phyloP scores from a whole-genome alignment of 768 basidiomycete genomes.

The Leccinum aurantiacum region DNA sequence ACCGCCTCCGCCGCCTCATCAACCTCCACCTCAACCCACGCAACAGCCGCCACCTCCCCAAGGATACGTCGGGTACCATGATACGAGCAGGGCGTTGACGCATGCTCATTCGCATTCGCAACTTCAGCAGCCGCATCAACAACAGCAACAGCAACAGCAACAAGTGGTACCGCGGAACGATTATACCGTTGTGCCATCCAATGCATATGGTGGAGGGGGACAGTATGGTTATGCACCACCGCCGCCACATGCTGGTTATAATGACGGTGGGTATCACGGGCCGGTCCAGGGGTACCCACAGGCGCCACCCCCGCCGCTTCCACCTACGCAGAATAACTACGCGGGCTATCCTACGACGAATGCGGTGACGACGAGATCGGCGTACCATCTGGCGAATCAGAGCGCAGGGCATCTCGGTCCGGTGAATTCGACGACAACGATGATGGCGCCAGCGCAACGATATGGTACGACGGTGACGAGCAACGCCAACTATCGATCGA shows the following conservation, averaged over 20 bases:
- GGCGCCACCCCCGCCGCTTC: slow-evolving; percentile 9
- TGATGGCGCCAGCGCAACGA: slow-evolving; percentile 21
- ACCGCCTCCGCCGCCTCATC: neutral
- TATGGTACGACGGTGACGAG: slow-evolving; percentile 20
- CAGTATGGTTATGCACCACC: slow-evolving; percentile 18
- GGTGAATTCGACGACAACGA: neutral
- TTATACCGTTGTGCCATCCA: slow-evolving; percentile 14
- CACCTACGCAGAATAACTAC: neutral
- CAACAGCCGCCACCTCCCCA: slow-evolving; percentile 16
- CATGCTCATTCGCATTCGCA: slow-evolving; percentile 34
- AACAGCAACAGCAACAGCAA: slow-evolving; percentile 23
- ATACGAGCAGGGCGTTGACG: slow-evolving; percentile 30
- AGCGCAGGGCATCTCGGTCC: slow-evolving; percentile 21
- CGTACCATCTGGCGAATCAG: slow-evolving; percentile 11
- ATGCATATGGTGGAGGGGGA: slow-evolving; percentile 14
- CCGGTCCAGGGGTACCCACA: slow-evolving; percentile 17
- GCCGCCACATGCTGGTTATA: slow-evolving; percentile 25
- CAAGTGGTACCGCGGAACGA: slow-evolving; percentile 20
- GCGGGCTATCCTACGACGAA: neutral
- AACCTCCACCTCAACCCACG: slow-evolving; percentile 4
- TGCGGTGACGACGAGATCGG: neutral
- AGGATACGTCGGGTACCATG: slow-evolving; percentile 21
- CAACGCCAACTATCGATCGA: slow-evolving; percentile 38
- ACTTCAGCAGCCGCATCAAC: slow-evolving; percentile 24
- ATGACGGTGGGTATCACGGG: slow-evolving; percentile 14